Evolutionary conservation across 148 eudicot species (phyloP).

Genomic region (Cornus suecica): DNA sequence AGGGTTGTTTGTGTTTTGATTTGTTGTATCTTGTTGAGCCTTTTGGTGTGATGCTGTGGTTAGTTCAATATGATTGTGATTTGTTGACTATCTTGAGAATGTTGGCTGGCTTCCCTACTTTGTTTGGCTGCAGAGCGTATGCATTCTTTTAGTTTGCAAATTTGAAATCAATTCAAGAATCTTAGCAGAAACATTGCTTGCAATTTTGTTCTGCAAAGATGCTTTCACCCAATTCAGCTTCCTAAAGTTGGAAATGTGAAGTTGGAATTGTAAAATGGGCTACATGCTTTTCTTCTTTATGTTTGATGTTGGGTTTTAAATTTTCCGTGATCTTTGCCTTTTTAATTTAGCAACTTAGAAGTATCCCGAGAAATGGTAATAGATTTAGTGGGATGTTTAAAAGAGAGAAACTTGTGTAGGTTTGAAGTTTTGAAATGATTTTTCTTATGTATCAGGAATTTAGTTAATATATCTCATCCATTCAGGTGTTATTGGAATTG

Average conservation of each 20-base stretch:
- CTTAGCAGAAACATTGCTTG: not conserved
- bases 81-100: slow-evolving; percentile 1
- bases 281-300: not conserved
- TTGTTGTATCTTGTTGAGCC: not conserved
- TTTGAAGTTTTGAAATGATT: not conserved
- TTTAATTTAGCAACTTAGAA: not conserved
- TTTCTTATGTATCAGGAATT: not conserved
- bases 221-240: not conserved
- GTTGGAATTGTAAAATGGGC: not conserved
- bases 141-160: not conserved
- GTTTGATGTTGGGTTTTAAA: not conserved
- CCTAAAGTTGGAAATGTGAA: slow-evolving; percentile 1
- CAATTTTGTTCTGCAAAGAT: not conserved
- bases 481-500: not conserved
- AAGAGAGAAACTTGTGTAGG: not conserved
- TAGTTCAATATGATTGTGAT: not conserved
- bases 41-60: not conserved
- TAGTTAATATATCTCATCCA: no score
- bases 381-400: no score
- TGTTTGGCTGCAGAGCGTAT: slow-evolving; percentile 17
- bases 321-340: not conserved
- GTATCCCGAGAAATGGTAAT: not conserved
- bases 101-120: slow-evolving; percentile 21
- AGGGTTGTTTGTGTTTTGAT: not conserved
- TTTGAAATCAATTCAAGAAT: not conserved